Evolutionary conservation across 192 early-diverging fungal species (phyloP).

Genomic region (Backusella circina): DNA sequence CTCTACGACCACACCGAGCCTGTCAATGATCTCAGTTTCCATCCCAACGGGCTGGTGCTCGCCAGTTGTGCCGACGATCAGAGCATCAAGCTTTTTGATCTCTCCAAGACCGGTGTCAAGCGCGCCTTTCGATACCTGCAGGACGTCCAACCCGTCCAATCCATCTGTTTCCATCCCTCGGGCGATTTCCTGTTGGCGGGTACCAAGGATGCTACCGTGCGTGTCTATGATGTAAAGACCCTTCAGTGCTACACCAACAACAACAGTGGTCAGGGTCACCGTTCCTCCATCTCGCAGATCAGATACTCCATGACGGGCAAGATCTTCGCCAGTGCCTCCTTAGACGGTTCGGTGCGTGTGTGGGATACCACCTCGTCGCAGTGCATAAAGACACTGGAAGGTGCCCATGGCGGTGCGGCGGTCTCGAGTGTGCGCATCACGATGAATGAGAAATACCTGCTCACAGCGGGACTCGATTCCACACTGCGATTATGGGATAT

Average conservation of each 20-base stretch:
- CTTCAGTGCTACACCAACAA: conserved; percentile 72
- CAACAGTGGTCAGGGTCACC: conserved; percentile 43
- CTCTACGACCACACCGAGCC: conserved; percentile 82
- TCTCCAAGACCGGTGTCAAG: conserved; percentile 78
- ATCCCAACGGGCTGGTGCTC: conserved; percentile 89
- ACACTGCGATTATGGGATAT: conserved; percentile 80
- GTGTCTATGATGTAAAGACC: conserved; percentile 86
- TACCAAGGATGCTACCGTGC: conserved; percentile 73
- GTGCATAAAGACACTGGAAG: conserved; percentile 70
- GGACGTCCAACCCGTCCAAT: conserved; percentile 75
- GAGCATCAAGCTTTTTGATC: conserved; percentile 87
- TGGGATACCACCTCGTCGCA: conserved; percentile 81
- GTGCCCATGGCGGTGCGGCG: conserved; percentile 72
- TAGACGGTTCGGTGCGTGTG: conserved; percentile 84
- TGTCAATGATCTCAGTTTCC: conserved; percentile 85
- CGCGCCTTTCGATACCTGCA: conserved; percentile 80
- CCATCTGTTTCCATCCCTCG: conserved; percentile 89
- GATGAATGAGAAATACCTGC: conserved; percentile 67
- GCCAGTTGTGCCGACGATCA: conserved; percentile 85
- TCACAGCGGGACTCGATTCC: conserved; percentile 81
- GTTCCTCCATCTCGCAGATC: conserved; percentile 61
- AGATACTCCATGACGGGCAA: conserved; percentile 68
- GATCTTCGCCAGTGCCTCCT: conserved; percentile 71
- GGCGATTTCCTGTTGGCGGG: conserved; percentile 83
- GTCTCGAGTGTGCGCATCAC: conserved; percentile 77